Base-by-base conservation (phyloP, 345 rosid species). In the Psidium friedrichsthalianum region DNA sequence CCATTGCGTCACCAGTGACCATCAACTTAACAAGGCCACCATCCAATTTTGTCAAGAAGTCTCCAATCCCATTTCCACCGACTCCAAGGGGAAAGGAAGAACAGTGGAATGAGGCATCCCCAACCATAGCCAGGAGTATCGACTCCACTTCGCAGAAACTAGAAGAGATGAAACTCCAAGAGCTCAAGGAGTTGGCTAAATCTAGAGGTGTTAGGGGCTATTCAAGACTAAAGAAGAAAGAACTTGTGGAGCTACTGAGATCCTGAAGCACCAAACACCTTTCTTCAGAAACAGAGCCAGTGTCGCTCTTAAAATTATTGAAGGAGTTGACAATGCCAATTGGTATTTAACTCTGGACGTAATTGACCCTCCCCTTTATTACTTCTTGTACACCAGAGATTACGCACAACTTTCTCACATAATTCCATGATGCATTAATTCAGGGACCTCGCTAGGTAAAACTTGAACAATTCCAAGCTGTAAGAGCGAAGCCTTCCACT, bases 101-200 rank as follows among this genome's bases (percentile, higher is more conserved):
- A 16, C 83, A 25, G 86, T 42, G 80, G 83, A 87, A 84, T 32
- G 82, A 22, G n/a, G 90, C 83, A 61, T 15, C 55, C 32, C 59
- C 84, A 55, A 24, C 82, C 29, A 56, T 13, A 3, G 83, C 83
- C 11, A 2, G 64, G 25, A 74, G 53, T 24, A 86, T 74, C 83
- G 86, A 83, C 32, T 64, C 56, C 82, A 51, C 82, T 56, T 59
- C 61, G 56, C 89, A 85, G 81, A 56, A 88, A 87, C 54, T 92
- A 6, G 93, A 91, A 86, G 90, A 87, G 78, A 88, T 96, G 96
- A 95, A 92, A 86, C 94, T 93, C 85, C 78, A 91, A 18, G 91
- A 94, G 88, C 91, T 96, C 76, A 94, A 92, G 89, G 92, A 92
- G 84, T 85, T 92, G 57, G 99, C 96, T 3, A 95, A 95, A 90